phyloP scores from a whole-genome alignment of 495 filamentous ascomycete genomes.

The Neurospora pannonica region DNA sequence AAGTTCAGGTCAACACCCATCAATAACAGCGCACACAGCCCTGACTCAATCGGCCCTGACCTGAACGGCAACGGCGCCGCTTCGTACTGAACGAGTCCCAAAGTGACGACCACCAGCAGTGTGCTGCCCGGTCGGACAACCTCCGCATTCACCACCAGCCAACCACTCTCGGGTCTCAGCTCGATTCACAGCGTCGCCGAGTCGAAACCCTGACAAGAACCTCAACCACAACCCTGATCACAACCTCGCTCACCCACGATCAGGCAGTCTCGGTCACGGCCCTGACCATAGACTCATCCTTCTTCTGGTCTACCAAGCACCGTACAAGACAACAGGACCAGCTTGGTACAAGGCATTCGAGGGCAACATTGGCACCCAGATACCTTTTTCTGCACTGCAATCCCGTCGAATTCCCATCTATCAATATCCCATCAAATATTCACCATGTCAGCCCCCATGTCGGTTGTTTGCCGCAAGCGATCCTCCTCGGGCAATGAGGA shows the following conservation, averaged over 20 bases:
- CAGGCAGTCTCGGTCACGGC: slow-evolving; percentile 62
- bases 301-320: not conserved
- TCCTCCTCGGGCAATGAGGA: not conserved
- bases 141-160: slow-evolving; percentile 31
- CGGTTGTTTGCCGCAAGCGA: not conserved
- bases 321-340: not conserved
- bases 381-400: not conserved
- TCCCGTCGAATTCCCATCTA: not conserved
- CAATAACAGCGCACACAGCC: slow-evolving; percentile 20
- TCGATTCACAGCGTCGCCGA: slow-evolving; percentile 13
- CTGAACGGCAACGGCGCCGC: slow-evolving; percentile 19
- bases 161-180: slow-evolving; percentile 14
- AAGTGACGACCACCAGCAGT: slow-evolving; percentile 30
- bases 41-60: slow-evolving; percentile 12
- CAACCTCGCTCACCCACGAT: slow-evolving; percentile 75
- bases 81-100: slow-evolving; percentile 19
- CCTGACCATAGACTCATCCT: not conserved
- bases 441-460: not conserved
- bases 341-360: not conserved
- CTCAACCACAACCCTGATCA: slow-evolving; percentile 66
- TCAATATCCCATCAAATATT: not conserved
- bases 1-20: not conserved
- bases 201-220: slow-evolving; percentile 15
- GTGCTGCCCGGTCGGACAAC: slow-evolving; percentile 50
- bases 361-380: not conserved